phyloP scores from a whole-genome alignment of 805 yeast species.

The Myxozyma melibiosi region DNA sequence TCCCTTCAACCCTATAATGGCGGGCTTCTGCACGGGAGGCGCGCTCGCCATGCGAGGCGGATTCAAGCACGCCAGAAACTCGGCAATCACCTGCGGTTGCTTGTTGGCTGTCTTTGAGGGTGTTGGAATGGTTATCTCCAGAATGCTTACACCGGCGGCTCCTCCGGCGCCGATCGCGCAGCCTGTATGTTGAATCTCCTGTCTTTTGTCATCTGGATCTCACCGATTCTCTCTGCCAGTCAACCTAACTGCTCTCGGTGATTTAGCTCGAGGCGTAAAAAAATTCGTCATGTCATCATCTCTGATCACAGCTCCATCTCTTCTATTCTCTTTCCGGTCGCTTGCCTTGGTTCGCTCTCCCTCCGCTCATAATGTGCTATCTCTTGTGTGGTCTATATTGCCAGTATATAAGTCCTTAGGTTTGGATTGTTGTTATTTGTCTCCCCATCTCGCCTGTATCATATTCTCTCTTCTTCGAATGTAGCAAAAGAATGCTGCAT shows the following conservation, averaged over 20 bases:
- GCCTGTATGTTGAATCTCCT: neutral
- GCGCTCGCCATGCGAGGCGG: slow-evolving; percentile 98
- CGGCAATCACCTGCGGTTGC: slow-evolving; percentile 97
- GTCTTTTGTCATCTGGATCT: neutral
- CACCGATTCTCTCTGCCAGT: neutral
- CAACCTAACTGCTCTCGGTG: no score
- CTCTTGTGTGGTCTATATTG: neutral
- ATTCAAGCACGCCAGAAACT: slow-evolving; percentile 92
- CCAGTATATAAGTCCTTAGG: neutral
- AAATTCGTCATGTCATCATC: no score
- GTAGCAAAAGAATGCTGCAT: neutral
- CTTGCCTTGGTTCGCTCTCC: neutral
- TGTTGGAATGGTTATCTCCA: slow-evolving; percentile 86
- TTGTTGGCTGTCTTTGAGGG: slow-evolving; percentile 96
- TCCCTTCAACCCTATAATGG: slow-evolving; percentile 96
- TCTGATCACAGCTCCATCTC: neutral
- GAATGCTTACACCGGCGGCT: slow-evolving; percentile 16
- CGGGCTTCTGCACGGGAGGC: slow-evolving; percentile 98
- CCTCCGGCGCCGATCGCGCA: slow-evolving; percentile 2
- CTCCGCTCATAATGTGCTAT: neutral
- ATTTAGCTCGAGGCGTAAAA: slow-evolving; percentile 2
- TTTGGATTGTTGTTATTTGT: neutral
- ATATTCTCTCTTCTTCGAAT: slow-evolving; percentile 3
- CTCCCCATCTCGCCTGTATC: slow-evolving; percentile 12
- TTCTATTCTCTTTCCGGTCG: neutral